phyloP scores from a whole-genome alignment of 805 yeast species.

The Kazachstania kunashirensis region DNA sequence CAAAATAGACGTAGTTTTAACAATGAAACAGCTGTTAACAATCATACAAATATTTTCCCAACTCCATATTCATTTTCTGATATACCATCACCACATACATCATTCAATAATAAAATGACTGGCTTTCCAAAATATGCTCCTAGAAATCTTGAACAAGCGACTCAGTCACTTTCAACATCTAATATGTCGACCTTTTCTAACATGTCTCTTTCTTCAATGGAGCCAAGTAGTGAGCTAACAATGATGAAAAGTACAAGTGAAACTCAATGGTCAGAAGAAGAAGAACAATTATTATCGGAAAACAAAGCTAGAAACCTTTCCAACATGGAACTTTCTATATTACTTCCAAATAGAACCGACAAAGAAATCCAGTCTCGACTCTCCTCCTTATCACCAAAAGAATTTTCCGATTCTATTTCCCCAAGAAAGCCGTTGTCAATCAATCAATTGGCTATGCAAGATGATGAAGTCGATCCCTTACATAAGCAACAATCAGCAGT shows the following conservation, averaged over 20 bases:
- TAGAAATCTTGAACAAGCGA: background rate
- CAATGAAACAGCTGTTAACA: background rate
- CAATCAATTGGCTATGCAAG: conserved; percentile 3
- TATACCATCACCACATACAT: conserved; percentile 6
- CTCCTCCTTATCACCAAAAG: conserved; percentile 29
- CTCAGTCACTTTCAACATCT: background rate
- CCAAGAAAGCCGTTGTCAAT: background rate
- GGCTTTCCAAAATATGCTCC: background rate
- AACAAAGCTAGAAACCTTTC: conserved; percentile 51
- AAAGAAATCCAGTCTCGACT: conserved; percentile 62
- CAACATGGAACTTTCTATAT: conserved; percentile 61
- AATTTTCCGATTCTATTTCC: background rate
- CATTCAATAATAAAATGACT: background rate
- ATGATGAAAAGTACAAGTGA: too few relatives aligned
- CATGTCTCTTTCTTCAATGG: background rate
- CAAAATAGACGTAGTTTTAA: background rate
- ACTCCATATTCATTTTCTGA: conserved; percentile 15
- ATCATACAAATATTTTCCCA: conserved; percentile 4
- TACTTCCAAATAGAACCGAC: conserved; percentile 65
- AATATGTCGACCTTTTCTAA: background rate
- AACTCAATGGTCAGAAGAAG: conserved; percentile 45
- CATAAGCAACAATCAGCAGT: conserved; percentile 1
- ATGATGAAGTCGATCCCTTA: conserved; percentile 14
- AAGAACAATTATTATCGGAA: conserved; percentile 55
- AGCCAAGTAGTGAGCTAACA: background rate